phyloP scores from a whole-genome alignment of 768 basidiomycete genomes.

The Rhizopogon salebrosus region DNA sequence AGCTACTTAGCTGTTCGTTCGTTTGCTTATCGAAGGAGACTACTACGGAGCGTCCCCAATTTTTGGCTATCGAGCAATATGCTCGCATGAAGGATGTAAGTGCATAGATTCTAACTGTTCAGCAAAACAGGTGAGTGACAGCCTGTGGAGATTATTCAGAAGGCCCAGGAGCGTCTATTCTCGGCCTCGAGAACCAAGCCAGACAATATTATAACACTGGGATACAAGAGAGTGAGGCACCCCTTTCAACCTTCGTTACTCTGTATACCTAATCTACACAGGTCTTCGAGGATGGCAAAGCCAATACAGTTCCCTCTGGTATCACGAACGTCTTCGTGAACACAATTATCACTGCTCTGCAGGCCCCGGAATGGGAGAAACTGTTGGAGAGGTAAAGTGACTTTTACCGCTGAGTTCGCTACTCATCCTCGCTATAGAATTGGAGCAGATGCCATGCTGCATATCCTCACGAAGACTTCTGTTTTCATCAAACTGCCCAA shows the following conservation, averaged over 20 bases:
- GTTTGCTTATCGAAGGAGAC: slow-evolving; percentile 34
- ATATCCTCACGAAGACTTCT: slow-evolving; percentile 70
- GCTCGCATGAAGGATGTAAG: slow-evolving; percentile 53
- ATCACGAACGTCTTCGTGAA: slow-evolving; percentile 65
- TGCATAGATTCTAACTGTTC: not conserved
- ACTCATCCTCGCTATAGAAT: slow-evolving; percentile 43
- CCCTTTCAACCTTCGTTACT: not conserved
- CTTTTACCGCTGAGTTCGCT: not conserved
- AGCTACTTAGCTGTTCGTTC: slow-evolving; percentile 41
- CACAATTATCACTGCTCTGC: slow-evolving; percentile 65
- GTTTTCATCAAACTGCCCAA: slow-evolving; percentile 79
- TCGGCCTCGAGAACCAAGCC: slow-evolving; percentile 29
- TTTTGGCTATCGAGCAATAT: slow-evolving; percentile 34
- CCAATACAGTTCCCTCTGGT: slow-evolving; percentile 33
- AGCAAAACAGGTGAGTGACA: not conserved
- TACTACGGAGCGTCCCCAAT: slow-evolving; percentile 14
- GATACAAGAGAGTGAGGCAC: slow-evolving; percentile 56
- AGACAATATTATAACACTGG: slow-evolving; percentile 59
- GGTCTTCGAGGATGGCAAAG: slow-evolving; percentile 31
- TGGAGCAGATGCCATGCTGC: slow-evolving; percentile 71
- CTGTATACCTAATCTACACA: not conserved
- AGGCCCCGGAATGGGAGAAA: slow-evolving; percentile 59
- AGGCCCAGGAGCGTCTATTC: slow-evolving; percentile 54
- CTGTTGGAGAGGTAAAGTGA: slow-evolving; percentile 54
- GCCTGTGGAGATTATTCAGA: slow-evolving; percentile 49